Conservation (phyloP, 192 early-diverging fungal genomes). For the Funneliformis geosporum region DNA sequence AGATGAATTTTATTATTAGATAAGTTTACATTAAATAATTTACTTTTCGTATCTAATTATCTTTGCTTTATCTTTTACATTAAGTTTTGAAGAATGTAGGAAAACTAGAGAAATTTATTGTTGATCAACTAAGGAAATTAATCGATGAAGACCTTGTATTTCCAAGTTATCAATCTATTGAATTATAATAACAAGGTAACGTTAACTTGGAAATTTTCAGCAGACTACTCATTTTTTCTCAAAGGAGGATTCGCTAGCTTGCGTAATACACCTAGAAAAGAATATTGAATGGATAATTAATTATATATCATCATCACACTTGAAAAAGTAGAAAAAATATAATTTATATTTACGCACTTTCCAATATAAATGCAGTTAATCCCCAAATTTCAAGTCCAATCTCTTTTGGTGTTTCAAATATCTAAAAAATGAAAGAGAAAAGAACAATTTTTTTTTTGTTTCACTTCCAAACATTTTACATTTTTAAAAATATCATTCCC, state of each 20-base stretch:
- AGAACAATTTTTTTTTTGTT: background rate
- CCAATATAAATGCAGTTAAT: conserved; percentile 78
- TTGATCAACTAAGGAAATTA: conserved; percentile 73
- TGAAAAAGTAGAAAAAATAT: background rate
- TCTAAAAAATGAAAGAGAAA: background rate
- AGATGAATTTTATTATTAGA: background rate
- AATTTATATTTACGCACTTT: conserved; percentile 42
- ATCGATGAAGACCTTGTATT: conserved; percentile 80
- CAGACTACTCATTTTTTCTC: too few relatives aligned
- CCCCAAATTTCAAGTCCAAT: conserved; percentile 65
- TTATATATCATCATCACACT: background rate
- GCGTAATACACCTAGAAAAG: background rate
- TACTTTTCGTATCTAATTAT: background rate
- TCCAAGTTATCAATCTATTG: conserved; percentile 71
- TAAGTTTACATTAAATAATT: too few relatives aligned
- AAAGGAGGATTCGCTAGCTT: background rate
- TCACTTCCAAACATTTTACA: background rate
- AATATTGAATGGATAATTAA: background rate
- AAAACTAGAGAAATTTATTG: conserved; percentile 78
- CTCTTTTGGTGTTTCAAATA: background rate
- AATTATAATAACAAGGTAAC: conserved; percentile 32
- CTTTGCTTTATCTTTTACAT: conserved; percentile 1
- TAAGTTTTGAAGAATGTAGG: conserved; percentile 80
- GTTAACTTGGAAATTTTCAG: background rate
- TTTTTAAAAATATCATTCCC: background rate